Percentiles rank a stretch among this genome's conserved stretches.
phyloP scores from a whole-genome alignment of 371 early-diverging fungal genomes.

The Actinomortierella wolfii region DNA sequence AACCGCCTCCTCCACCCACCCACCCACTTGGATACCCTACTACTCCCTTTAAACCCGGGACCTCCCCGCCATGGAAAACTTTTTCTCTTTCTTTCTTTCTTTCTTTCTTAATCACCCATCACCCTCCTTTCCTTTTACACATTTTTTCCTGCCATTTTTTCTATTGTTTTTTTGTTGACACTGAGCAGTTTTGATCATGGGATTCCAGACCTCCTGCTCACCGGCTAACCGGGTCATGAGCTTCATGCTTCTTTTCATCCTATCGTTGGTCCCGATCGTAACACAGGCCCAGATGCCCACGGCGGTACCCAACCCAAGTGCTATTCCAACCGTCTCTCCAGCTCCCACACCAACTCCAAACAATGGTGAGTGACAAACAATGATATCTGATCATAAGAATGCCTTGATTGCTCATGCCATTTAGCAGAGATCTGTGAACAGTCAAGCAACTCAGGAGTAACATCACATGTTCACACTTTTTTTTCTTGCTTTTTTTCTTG shows the following conservation, averaged over 20 bases:
- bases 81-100: not conserved
- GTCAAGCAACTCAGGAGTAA: constrained; percentile 18
- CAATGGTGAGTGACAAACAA: too few species aligned
- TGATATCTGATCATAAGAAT: too few species aligned
- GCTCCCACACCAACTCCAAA: too few species aligned
- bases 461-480: not conserved
- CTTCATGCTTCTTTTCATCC: constrained; percentile 9
- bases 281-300: too few species aligned
- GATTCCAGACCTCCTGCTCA: constrained; percentile 8
- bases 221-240: constrained; percentile 11
- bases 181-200: not conserved
- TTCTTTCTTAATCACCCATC: not conserved
- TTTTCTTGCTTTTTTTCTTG: not conserved
- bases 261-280: constrained; percentile 16
- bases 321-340: too few species aligned
- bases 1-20: too few species aligned
- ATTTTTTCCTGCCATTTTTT: not conserved
- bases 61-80: too few species aligned
- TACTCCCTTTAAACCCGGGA: too few species aligned
- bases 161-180: not conserved
- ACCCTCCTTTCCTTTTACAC: not conserved
- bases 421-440: too few species aligned
- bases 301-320: too few species aligned
- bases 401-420: too few species aligned
- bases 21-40: too few species aligned